These are phyloP conservation scores for Boechera retrofracta DNA, from an alignment of 345 rosid genomes.

Conservation along the genomic window DNA sequence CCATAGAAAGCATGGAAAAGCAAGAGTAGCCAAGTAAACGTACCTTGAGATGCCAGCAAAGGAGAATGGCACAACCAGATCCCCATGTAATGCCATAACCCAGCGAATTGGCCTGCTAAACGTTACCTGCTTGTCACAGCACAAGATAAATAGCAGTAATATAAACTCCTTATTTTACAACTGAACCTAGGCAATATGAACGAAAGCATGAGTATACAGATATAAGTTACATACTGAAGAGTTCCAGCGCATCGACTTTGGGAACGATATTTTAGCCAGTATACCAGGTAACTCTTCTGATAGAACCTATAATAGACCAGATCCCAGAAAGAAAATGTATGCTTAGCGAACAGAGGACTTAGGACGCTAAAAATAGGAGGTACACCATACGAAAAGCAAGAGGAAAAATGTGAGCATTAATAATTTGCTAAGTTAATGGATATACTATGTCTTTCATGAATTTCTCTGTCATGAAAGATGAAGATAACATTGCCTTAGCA, in stretches of 20 bases:
- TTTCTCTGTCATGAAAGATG: constrained; percentile 25
- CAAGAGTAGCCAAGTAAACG: constrained; percentile 34
- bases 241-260: constrained; percentile 97
- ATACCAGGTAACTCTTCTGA: constrained; percentile 78
- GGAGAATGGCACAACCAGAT: constrained; percentile 72
- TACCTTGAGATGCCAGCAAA: constrained; percentile 91
- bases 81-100: constrained; percentile 94
- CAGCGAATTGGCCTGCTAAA: constrained; percentile 97
- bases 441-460: constrained; percentile 19
- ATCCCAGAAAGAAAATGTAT: background rate
- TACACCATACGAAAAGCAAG: constrained; percentile 14
- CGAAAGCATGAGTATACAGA: constrained; percentile 12
- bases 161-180: constrained; percentile 10
- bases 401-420: constrained; percentile 11
- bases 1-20: constrained; percentile 24
- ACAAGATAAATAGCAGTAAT: constrained; percentile 22
- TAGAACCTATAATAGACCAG: constrained; percentile 60
- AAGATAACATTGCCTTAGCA: constrained; percentile 5
- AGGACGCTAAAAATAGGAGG: constrained; percentile 10
- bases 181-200: background rate
- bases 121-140: constrained; percentile 60
- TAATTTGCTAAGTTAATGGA: background rate
- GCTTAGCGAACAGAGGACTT: constrained; percentile 22
- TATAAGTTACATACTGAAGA: constrained; percentile 61
- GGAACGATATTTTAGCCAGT: constrained; percentile 81